These are phyloP conservation scores for Camelina laxa DNA, from an alignment of 345 rosid genomes.

Conservation along the genomic window DNA sequence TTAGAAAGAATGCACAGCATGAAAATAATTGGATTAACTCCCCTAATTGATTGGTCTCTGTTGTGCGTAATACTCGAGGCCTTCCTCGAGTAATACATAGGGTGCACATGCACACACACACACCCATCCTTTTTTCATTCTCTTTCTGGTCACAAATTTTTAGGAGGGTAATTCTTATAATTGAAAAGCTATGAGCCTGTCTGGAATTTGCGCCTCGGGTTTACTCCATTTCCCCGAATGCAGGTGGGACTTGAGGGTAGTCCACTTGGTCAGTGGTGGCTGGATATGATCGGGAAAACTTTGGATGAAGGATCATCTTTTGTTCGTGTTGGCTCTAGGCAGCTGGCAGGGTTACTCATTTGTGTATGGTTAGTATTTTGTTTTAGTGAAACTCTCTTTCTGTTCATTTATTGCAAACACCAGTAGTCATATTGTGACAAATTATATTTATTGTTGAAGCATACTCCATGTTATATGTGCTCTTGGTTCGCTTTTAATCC, in stretches of 20 bases:
- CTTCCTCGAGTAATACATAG: not conserved
- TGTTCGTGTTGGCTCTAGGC: conserved; percentile 83
- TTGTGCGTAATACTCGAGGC: conserved; percentile 10
- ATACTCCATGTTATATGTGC: conserved; percentile 12
- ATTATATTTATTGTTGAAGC: not conserved
- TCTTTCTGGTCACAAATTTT: conserved; percentile 12
- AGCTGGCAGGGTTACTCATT: conserved; percentile 80
- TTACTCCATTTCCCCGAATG: not conserved
- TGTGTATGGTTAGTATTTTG: conserved; percentile 64
- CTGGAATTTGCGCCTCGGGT: conserved; percentile 4
- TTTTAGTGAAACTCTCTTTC: not conserved
- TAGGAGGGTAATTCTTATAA: not conserved
- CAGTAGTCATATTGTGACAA: not conserved
- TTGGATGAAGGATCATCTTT: conserved; percentile 65
- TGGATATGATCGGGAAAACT: conserved; percentile 72
- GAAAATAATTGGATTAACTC: conserved; percentile 1
- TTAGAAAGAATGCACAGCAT: conserved; percentile 3
- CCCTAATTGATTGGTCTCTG: conserved; percentile 4
- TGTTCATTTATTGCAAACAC: conserved; percentile 25
- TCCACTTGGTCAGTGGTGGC: conserved; percentile 84
- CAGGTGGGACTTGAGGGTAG: conserved; percentile 92
- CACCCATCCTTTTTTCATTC: not conserved
- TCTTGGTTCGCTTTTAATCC: conserved; percentile 13
- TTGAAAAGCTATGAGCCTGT: conserved; percentile 5
- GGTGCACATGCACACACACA: not conserved